Evolutionary conservation across 129 eudicot species (phyloP), one percentile per base, ranked within the genome.

Genomic region (Escallonia rubra): DNA sequence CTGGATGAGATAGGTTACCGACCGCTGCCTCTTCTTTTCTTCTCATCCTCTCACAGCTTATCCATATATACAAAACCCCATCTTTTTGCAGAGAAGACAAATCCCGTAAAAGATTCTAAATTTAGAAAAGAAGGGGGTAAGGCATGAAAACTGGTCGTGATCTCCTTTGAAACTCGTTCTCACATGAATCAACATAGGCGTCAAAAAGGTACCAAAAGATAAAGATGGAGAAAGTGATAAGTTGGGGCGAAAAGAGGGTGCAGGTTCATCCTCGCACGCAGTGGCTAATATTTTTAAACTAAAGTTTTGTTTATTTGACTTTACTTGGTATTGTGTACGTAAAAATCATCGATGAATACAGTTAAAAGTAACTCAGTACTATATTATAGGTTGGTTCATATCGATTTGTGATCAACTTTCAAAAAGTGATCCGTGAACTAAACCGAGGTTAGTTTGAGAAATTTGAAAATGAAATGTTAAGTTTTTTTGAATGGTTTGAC

Each of bases 1-100:
- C 15, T 52, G 72, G 72, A 75, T 14, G 79, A 57, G 72, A 78
- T 68, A 69, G 79, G 79, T 61, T 72, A 68, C 76, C 78, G 64
- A 84, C 81, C 80, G 69, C 71, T 68, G 39, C 43, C 56, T 64
- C 75, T 57, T 73, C 80, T 73, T 77, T 78, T 60, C 56, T 49
- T 74, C 84, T 75, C 86, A 63, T 80, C 88, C 86, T 88, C 84
- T 79, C 88, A 63, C 79, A n/a, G 72, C 91, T 88, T 88, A 84
- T 88, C 91, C 86, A 50, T 50, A 42, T 66, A 38, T 49, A 9
- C 59, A 55, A 39, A 57, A 11, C 63, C 34, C 52, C n/a, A 65
- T 23, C 41, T 42, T 52, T 55, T 61, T 57, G 58, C 63, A 39
- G 65, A 72, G 66, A 54, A 15, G 73, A 62, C 38, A 66, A 73